Conservation (phyloP, 2,329 filamentous ascomycete species). For the Colletotrichum noveboracense region DNA sequence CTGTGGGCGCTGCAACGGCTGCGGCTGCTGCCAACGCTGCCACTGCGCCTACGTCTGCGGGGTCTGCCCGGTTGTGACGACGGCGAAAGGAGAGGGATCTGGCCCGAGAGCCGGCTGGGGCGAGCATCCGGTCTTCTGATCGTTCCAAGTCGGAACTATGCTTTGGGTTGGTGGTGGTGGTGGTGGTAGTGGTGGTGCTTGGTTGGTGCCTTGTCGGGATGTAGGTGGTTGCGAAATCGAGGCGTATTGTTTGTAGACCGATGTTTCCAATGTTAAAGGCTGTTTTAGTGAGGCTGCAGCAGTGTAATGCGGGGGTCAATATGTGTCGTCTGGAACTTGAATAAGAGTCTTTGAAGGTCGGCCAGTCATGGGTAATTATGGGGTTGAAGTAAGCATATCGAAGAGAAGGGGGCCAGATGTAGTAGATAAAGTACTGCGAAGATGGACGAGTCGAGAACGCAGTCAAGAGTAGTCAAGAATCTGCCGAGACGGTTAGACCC, state of each 20-base stretch:
- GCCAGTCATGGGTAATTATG: neutral
- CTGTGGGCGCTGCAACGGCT: neutral
- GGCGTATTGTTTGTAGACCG: neutral
- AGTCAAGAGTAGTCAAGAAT: neutral
- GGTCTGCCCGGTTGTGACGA: conserved; percentile 8
- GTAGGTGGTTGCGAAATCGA: neutral
- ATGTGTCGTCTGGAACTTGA: neutral
- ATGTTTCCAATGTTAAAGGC: neutral
- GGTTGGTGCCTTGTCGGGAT: neutral
- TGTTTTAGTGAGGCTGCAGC: neutral
- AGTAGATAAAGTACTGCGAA: neutral
- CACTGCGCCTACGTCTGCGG: neutral
- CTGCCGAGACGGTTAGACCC: neutral
- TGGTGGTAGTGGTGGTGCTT: neutral
- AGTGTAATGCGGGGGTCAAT: neutral
- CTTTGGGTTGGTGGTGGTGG: neutral
- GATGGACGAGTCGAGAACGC: neutral
- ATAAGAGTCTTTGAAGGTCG: neutral
- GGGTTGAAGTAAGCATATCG: neutral
- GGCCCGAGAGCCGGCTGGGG: conserved; percentile 9
- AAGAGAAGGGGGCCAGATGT: neutral
- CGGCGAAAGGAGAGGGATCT: conserved; percentile 8
- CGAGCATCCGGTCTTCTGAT: conserved; percentile 9
- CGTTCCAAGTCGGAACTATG: neutral
- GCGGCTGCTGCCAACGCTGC: neutral